These are phyloP conservation scores for Persicaria maculosa DNA, from an alignment of 148 eudicot genomes.

Conservation along the genomic window DNA sequence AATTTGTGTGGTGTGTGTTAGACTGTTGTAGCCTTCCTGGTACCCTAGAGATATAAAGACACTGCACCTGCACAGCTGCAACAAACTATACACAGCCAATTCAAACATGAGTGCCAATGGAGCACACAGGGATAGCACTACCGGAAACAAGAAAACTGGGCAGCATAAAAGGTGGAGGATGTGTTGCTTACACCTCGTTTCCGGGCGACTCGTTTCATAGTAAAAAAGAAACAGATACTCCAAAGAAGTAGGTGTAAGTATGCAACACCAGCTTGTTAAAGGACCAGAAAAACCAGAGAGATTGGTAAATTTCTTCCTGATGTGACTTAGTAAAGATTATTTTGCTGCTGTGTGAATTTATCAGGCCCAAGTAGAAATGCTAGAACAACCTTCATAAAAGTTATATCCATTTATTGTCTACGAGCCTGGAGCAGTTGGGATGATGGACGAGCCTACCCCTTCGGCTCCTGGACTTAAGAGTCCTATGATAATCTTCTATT, in stretches of 20 bases:
- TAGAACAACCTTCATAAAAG: too few species aligned
- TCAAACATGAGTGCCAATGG: slow-evolving; percentile 12
- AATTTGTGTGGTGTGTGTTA: too few species aligned
- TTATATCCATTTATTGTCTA: too few species aligned
- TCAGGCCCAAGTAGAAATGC: neutral
- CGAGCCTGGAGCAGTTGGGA: too few species aligned
- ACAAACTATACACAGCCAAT: too few species aligned
- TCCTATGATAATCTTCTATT: too few species aligned
- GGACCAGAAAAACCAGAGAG: neutral
- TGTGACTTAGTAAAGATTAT: neutral
- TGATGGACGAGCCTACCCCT: too few species aligned
- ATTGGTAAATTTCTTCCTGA: neutral
- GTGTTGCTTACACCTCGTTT: slow-evolving; percentile 44
- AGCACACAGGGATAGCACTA: slow-evolving; percentile 14
- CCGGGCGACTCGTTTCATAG: slow-evolving; percentile 30
- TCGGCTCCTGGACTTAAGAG: too few species aligned
- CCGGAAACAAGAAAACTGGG: slow-evolving; percentile 20
- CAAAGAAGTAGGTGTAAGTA: neutral
- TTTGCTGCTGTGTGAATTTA: slow-evolving; percentile 3
- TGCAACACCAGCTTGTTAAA: neutral
- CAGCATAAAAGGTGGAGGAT: slow-evolving; percentile 35
- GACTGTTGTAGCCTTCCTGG: too few species aligned
- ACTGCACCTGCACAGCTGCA: too few species aligned
- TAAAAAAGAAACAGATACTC: neutral
- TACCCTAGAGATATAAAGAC: too few species aligned